Evolutionary conservation across 805 yeast species (phyloP).

Genomic region (Ogataea angusta): DNA sequence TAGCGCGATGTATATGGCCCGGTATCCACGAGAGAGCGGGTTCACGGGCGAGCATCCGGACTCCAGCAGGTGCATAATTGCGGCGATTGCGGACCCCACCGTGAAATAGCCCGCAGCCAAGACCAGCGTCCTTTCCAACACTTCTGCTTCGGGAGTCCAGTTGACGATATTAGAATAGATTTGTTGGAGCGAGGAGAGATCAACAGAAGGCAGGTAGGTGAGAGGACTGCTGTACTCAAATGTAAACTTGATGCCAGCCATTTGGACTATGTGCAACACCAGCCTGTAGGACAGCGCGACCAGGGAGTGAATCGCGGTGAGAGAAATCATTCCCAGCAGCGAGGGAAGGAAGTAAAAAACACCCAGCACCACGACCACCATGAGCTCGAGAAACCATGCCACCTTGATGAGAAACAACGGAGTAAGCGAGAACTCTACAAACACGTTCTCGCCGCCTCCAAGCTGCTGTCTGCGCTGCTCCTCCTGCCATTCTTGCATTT

Average conservation of each 20-base stretch:
- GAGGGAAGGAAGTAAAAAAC: slow-evolving; percentile 26
- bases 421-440: slow-evolving; percentile 15
- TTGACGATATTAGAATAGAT: slow-evolving; percentile 17
- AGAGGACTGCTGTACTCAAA: not conserved
- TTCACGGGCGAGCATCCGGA: slow-evolving; percentile 32
- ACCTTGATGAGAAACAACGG: slow-evolving; percentile 16
- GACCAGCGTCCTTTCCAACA: slow-evolving; percentile 19
- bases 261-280: not conserved
- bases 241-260: not conserved
- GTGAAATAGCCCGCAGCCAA: slow-evolving; percentile 21
- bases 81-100: slow-evolving; percentile 7
- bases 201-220: not conserved
- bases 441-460: slow-evolving; percentile 12
- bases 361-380: slow-evolving; percentile 20
- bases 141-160: slow-evolving; percentile 23
- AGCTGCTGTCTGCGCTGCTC: slow-evolving; percentile 8
- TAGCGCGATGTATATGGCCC: slow-evolving; percentile 49
- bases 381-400: slow-evolving; percentile 23
- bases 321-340: slow-evolving; percentile 21
- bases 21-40: slow-evolving; percentile 48
- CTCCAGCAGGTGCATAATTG: slow-evolving; percentile 27
- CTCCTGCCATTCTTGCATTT: slow-evolving; percentile 7
- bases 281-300: not conserved
- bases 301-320: slow-evolving; percentile 15
- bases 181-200: slow-evolving; percentile 6